phyloP scores from a whole-genome alignment of 306 rosid genomes.

The Vigna unguiculata region DNA sequence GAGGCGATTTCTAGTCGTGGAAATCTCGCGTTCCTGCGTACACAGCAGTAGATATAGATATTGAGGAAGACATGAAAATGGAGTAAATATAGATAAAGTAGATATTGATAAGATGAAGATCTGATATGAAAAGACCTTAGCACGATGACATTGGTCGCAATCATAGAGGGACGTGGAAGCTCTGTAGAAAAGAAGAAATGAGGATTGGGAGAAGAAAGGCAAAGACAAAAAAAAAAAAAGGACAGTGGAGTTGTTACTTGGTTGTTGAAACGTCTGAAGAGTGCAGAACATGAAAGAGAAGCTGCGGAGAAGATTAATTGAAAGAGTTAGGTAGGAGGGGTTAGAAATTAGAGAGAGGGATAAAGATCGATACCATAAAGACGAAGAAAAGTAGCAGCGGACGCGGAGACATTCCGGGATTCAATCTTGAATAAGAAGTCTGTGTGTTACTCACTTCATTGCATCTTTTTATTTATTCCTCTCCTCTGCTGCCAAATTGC shows the following conservation, averaged over 20 bases:
- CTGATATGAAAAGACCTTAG: conserved; percentile 55
- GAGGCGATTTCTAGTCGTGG: conserved; percentile 49
- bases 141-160: conserved; percentile 57
- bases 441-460: background rate
- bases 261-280: conserved; percentile 51
- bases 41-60: conserved; percentile 33
- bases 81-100: background rate
- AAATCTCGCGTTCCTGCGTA: conserved; percentile 58
- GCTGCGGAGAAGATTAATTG: conserved; percentile 51
- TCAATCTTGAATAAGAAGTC: conserved; percentile 27
- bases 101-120: background rate
- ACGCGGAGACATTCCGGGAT: conserved; percentile 22
- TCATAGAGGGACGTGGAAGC: conserved; percentile 44
- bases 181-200: conserved; percentile 13
- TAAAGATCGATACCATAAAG: conserved; percentile 50
- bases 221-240: background rate
- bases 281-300: conserved; percentile 49
- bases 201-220: conserved; percentile 6
- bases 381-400: conserved; percentile 45
- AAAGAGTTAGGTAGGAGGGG: background rate
- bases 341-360: background rate
- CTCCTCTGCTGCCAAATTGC: too few relatives aligned
- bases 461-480: too few relatives aligned
- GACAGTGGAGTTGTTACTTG: conserved; percentile 48
- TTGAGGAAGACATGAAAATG: background rate